Percentiles rank a stretch among this genome's conserved stretches.
Conservation (phyloP, 441 rosid species). For the Macaranga tanarius region DNA sequence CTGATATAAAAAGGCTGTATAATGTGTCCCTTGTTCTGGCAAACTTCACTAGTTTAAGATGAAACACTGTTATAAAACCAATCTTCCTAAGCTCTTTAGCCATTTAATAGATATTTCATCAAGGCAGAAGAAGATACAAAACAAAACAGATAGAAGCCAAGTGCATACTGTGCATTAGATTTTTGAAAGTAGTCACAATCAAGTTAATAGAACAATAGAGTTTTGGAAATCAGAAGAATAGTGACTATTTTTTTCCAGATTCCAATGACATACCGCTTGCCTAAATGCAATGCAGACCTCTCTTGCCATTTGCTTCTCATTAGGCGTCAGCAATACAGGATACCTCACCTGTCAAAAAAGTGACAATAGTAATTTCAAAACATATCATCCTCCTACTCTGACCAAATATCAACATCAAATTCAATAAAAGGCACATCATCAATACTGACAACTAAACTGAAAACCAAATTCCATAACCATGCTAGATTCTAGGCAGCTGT, state of each 20-base stretch:
- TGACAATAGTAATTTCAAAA: slow-evolving; percentile 19
- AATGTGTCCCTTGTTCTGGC: slow-evolving; percentile 5
- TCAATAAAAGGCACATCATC: neutral
- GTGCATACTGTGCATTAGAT: neutral
- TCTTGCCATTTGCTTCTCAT: slow-evolving; percentile 98
- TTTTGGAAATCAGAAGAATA: slow-evolving; percentile 9
- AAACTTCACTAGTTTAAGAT: neutral
- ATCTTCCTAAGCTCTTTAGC: neutral
- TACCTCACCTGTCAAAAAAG: slow-evolving; percentile 77
- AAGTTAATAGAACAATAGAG: neutral
- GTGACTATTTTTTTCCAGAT: slow-evolving; percentile 1
- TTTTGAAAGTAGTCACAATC: slow-evolving; percentile 4
- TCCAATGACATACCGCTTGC: slow-evolving; percentile 66
- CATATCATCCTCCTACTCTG: slow-evolving; percentile 1
- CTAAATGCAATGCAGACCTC: slow-evolving; percentile 98
- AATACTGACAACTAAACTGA: neutral
- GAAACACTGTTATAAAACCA: neutral
- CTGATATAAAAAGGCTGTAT: neutral
- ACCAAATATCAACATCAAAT: neutral
- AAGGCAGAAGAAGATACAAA: neutral
- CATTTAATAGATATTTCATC: neutral
- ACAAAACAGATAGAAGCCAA: neutral
- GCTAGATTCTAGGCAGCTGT: neutral
- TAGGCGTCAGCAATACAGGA: slow-evolving; percentile 97
- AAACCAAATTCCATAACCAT: neutral